These are phyloP conservation scores for Dissoconium aciculare DNA, from an alignment of 2,329 filamentous ascomycete species.

Conservation along the genomic window DNA sequence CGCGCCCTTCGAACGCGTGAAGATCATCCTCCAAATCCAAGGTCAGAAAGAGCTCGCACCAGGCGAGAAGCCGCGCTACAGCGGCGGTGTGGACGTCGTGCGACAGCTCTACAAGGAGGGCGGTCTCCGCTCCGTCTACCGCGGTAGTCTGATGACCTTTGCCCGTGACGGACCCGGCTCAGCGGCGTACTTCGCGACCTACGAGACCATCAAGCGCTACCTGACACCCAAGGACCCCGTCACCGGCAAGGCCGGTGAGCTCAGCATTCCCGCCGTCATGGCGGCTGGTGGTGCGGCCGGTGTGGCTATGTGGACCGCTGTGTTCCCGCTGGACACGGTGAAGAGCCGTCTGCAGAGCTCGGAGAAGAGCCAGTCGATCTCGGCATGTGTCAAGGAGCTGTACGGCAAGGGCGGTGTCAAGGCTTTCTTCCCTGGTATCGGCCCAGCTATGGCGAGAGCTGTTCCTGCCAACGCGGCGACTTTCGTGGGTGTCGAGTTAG, in stretches of 20 bases:
- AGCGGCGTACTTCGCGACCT: conserved; percentile 92
- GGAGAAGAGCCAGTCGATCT: conserved; percentile 67
- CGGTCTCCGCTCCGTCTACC: conserved; percentile 80
- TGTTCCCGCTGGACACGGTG: conserved; percentile 94
- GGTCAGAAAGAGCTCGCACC: conserved; percentile 73
- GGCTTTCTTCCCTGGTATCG: conserved; percentile 95
- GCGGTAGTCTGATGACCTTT: conserved; percentile 77
- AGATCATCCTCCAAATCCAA: conserved; percentile 95
- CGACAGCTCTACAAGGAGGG: conserved; percentile 85
- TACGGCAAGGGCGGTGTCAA: conserved; percentile 69
- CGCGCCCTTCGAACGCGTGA: conserved; percentile 97
- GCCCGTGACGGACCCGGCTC: conserved; percentile 86
- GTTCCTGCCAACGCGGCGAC: conserved; percentile 95
- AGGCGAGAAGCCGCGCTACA: conserved; percentile 86
- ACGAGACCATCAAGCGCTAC: conserved; percentile 83
- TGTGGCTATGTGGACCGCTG: conserved; percentile 97
- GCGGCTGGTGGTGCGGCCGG: conserved; percentile 79
- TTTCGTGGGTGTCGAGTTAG: conserved; percentile 73
- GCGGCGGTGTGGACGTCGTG: conserved; percentile 76
- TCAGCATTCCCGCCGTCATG: conserved; percentile 71
- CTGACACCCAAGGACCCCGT: conserved; percentile 69
- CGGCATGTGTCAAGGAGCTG: conserved; percentile 65
- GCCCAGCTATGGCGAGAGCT: conserved; percentile 78
- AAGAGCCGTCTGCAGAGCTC: conserved; percentile 89
- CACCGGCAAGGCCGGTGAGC: conserved; percentile 55